phyloP scores from a whole-genome alignment of 2,329 filamentous ascomycete species.

The Calonectria pseudoturangicola region DNA sequence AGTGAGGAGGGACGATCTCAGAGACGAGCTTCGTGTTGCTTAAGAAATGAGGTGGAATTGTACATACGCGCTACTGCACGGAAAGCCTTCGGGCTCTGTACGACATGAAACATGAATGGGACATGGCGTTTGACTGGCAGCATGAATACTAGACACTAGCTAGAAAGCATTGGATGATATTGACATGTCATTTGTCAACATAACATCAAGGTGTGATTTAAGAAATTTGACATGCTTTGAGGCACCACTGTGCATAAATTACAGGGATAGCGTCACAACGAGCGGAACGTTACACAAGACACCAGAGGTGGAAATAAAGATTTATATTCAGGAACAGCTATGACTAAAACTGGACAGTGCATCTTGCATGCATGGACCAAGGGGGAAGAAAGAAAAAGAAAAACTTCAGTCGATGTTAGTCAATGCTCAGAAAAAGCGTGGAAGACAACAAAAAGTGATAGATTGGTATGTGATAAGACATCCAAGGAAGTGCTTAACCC shows the following conservation, averaged over 20 bases:
- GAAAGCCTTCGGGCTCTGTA: not conserved
- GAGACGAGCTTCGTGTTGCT: slow-evolving; percentile 65
- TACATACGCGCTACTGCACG: not conserved
- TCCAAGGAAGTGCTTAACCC: slow-evolving; percentile 83
- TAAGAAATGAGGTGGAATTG: slow-evolving; percentile 37
- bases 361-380: not conserved
- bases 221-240: not conserved
- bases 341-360: slow-evolving; percentile 2
- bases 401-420: slow-evolving; percentile 47
- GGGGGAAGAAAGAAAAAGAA: too few relatives aligned
- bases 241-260: slow-evolving; percentile 12
- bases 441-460: slow-evolving; percentile 40
- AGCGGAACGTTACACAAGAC: slow-evolving; percentile 6
- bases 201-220: slow-evolving; percentile 1
- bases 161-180: slow-evolving; percentile 1
- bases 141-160: slow-evolving; percentile 14
- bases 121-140: slow-evolving; percentile 5
- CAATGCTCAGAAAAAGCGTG: slow-evolving; percentile 24
- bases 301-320: not conserved
- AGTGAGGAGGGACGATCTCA: slow-evolving; percentile 67
- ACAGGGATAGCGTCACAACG: slow-evolving; percentile 16
- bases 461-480: slow-evolving; percentile 74
- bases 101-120: slow-evolving; percentile 17
- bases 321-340: slow-evolving; percentile 17
- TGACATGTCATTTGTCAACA: slow-evolving; percentile 10